Percentiles rank a stretch among this genome's conserved stretches.
Conservation (phyloP, 23 red algal species). For the Gracilaria caudata region DNA sequence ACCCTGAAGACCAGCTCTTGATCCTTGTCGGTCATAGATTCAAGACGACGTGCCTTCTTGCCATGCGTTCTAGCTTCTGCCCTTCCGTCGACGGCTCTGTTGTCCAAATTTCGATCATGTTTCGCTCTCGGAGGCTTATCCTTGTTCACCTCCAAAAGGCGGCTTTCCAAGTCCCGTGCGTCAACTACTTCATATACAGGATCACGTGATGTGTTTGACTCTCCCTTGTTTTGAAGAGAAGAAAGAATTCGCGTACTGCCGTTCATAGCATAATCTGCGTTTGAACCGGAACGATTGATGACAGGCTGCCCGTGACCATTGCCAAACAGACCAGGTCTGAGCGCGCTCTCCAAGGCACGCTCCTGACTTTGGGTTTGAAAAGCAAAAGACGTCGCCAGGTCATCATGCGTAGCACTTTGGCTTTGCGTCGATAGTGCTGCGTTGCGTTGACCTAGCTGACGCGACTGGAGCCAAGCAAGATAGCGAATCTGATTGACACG, state of each 20-base stretch:
- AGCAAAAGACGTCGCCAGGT: background rate
- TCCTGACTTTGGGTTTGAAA: background rate
- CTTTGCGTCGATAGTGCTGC: background rate
- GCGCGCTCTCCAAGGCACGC: background rate
- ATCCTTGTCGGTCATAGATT: conserved; percentile 75
- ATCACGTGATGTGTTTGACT: background rate
- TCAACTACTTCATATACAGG: background rate
- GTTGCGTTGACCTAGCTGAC: conserved; percentile 26
- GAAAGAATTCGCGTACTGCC: background rate
- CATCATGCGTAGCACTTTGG: background rate
- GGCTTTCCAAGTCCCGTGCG: conserved; percentile 51
- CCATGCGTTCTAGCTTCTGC: background rate
- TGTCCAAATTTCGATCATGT: background rate
- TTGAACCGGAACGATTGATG: background rate
- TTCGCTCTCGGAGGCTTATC: background rate
- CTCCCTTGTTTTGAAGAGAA: background rate
- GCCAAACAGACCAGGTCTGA: background rate
- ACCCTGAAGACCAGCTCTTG: conserved; percentile 64
- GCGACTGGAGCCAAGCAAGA: conserved; percentile 31
- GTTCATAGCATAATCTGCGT: background rate
- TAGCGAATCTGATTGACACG: conserved; percentile 36
- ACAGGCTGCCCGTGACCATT: background rate
- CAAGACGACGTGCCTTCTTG: conserved; percentile 33
- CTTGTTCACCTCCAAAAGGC: conserved; percentile 20
- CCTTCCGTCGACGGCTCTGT: background rate